phyloP scores from a whole-genome alignment of 768 basidiomycete species.

The Rossbeevera mucosa region DNA sequence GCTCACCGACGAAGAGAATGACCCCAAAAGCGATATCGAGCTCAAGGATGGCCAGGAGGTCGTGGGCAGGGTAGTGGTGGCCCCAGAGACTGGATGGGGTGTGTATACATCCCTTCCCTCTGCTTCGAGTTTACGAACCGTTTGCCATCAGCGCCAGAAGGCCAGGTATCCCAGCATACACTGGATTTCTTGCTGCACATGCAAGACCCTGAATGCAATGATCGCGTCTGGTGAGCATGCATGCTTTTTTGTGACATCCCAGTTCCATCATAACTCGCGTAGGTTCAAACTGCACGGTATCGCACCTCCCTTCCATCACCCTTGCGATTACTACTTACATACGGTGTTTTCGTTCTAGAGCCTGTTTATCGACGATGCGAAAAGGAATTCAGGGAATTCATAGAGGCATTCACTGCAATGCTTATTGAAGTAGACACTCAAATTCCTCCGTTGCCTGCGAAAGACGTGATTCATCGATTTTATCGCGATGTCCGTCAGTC shows the following conservation, averaged over 20 bases:
- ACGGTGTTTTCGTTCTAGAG: constrained; percentile 14
- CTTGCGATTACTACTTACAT: neutral
- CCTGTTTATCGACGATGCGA: constrained; percentile 52
- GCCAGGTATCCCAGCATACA: constrained; percentile 82
- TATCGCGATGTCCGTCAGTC: constrained; percentile 68
- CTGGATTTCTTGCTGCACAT: constrained; percentile 71
- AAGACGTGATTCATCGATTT: constrained; percentile 88
- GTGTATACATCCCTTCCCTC: neutral
- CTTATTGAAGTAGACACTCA: constrained; percentile 74
- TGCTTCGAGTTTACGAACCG: neutral
- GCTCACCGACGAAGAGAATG: constrained; percentile 16
- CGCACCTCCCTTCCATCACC: neutral
- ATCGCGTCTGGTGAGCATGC: constrained; percentile 67
- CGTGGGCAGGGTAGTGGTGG: constrained; percentile 73
- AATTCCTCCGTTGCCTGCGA: constrained; percentile 83
- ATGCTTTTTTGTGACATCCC: neutral
- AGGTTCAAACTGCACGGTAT: constrained; percentile 80
- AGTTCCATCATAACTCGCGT: constrained; percentile 23
- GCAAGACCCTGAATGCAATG: constrained; percentile 72
- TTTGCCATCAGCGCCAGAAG: constrained; percentile 60
- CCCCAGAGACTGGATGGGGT: constrained; percentile 82
- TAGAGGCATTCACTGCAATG: constrained; percentile 63
- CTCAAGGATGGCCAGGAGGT: constrained; percentile 64
- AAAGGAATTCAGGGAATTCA: constrained; percentile 84
- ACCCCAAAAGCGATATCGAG: constrained; percentile 39